These are phyloP conservation scores for Saksenaea vasiformis DNA, from an alignment of 371 early-diverging fungal species.

Conservation along the genomic window DNA sequence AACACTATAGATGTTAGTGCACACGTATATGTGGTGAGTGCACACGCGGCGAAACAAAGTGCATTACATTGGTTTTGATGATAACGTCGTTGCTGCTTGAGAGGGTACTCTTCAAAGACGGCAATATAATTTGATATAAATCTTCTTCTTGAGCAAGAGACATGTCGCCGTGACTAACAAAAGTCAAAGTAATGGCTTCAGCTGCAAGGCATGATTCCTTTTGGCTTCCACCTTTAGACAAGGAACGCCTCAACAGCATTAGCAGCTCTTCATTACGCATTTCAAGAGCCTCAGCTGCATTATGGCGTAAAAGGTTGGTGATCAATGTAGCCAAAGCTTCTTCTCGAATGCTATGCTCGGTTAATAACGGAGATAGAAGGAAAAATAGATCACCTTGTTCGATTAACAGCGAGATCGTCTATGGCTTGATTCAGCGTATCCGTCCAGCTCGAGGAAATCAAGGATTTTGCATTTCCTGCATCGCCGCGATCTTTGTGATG, in stretches of 20 bases:
- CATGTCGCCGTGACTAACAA: slow-evolving; percentile 66
- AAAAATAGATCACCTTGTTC: slow-evolving; percentile 31
- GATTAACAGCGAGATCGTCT: slow-evolving; percentile 35
- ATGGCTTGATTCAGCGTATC: slow-evolving; percentile 37
- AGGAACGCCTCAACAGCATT: slow-evolving; percentile 58
- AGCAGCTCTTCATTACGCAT: slow-evolving; percentile 42
- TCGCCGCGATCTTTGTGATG: slow-evolving; percentile 8
- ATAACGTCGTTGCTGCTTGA: slow-evolving; percentile 41
- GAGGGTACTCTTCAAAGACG: slow-evolving; percentile 49
- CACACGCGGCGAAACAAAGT: not conserved
- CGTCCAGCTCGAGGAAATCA: slow-evolving; percentile 20
- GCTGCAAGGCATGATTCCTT: slow-evolving; percentile 66
- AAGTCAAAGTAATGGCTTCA: slow-evolving; percentile 61
- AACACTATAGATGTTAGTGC: slow-evolving; percentile 22
- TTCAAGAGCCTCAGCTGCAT: slow-evolving; percentile 34
- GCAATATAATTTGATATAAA: slow-evolving; percentile 56
- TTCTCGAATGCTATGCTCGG: slow-evolving; percentile 30
- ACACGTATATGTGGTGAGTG: not conserved
- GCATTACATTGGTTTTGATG: slow-evolving; percentile 36
- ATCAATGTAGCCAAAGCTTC: slow-evolving; percentile 31
- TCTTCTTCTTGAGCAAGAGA: slow-evolving; percentile 55
- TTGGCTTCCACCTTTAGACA: slow-evolving; percentile 51
- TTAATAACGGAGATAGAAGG: not conserved
- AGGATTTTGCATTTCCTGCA: not conserved
- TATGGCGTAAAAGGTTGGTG: slow-evolving; percentile 24